phyloP scores from a whole-genome alignment of 805 yeast species.

The Kodamaea hsintzibuensis region DNA sequence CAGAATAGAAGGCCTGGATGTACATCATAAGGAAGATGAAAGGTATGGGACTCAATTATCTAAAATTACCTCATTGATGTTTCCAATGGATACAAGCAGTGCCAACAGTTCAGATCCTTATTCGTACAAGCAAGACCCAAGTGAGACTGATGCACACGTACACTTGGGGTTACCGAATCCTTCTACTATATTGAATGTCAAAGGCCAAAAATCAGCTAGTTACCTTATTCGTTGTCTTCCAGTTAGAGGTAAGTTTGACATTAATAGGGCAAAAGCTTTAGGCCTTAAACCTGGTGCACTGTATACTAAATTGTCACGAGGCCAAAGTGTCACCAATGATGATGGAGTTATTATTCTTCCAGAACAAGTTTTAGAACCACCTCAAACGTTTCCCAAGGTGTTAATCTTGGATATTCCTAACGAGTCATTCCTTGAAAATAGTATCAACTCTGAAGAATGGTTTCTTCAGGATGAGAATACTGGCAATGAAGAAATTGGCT shows the following conservation, averaged over 20 bases:
- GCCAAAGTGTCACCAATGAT: constrained; percentile 54
- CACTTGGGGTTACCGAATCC: constrained; percentile 36
- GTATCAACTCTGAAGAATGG: constrained; percentile 29
- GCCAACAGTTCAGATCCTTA: constrained; percentile 40
- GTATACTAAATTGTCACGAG: constrained; percentile 60
- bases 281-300: constrained; percentile 68
- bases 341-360: constrained; percentile 64
- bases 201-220: constrained; percentile 51
- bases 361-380: constrained; percentile 68
- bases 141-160: constrained; percentile 39
- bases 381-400: constrained; percentile 57
- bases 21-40: not conserved
- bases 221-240: constrained; percentile 70
- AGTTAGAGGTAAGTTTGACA: constrained; percentile 74
- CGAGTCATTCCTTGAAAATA: constrained; percentile 37
- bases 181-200: constrained; percentile 22
- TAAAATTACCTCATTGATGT: constrained; percentile 53
- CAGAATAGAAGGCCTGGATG: constrained; percentile 20
- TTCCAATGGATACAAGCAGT: constrained; percentile 49
- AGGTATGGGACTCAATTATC: constrained; percentile 19
- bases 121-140: constrained; percentile 38
- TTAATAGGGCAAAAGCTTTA: constrained; percentile 60
- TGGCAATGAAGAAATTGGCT: constrained; percentile 41
- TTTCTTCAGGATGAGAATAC: constrained; percentile 30
- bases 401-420: constrained; percentile 76